phyloP scores from a whole-genome alignment of 106 monocot genomes.

The Dendrobium catenatum region DNA sequence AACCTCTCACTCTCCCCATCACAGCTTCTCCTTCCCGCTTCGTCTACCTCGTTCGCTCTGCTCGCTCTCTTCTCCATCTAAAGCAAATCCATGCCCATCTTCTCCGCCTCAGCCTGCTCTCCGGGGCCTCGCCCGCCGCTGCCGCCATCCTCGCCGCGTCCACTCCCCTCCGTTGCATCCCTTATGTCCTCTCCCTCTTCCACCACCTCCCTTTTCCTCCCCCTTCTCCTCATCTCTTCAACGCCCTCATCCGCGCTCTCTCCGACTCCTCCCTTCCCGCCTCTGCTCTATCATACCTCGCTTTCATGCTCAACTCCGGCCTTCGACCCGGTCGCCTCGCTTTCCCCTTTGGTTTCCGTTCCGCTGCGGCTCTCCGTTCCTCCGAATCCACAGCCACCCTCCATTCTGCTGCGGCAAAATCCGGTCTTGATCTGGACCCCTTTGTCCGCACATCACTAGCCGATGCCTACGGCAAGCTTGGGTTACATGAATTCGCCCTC shows the following conservation, averaged over 20 bases:
- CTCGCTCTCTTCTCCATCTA: slow-evolving; percentile 11
- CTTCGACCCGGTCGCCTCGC: slow-evolving; percentile 22
- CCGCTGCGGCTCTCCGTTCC: slow-evolving; percentile 15
- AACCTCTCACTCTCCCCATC: not conserved
- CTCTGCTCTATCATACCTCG: slow-evolving; percentile 14
- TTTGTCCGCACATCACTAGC: slow-evolving; percentile 40
- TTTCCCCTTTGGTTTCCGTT: slow-evolving; percentile 25
- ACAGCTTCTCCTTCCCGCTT: not conserved
- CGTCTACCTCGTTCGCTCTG: not conserved
- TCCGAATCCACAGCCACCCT: not conserved
- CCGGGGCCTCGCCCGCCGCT: not conserved
- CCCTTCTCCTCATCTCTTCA: slow-evolving; percentile 17
- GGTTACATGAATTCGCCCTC: slow-evolving; percentile 7
- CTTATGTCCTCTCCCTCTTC: slow-evolving; percentile 14
- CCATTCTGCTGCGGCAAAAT: slow-evolving; percentile 4
- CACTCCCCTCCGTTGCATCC: slow-evolving; percentile 4
- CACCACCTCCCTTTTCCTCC: slow-evolving; percentile 13
- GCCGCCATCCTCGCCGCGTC: slow-evolving; percentile 9
- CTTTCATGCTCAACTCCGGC: slow-evolving; percentile 15
- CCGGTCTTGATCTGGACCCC: slow-evolving; percentile 17
- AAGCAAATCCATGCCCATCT: slow-evolving; percentile 34
- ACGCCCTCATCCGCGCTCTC: slow-evolving; percentile 26
- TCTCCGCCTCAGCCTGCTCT: slow-evolving; percentile 19
- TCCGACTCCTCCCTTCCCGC: slow-evolving; percentile 12
- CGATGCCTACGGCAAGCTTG: slow-evolving; percentile 26